Conservation (phyloP, 345 rosid genomes). For the Lepidium aucheri region DNA sequence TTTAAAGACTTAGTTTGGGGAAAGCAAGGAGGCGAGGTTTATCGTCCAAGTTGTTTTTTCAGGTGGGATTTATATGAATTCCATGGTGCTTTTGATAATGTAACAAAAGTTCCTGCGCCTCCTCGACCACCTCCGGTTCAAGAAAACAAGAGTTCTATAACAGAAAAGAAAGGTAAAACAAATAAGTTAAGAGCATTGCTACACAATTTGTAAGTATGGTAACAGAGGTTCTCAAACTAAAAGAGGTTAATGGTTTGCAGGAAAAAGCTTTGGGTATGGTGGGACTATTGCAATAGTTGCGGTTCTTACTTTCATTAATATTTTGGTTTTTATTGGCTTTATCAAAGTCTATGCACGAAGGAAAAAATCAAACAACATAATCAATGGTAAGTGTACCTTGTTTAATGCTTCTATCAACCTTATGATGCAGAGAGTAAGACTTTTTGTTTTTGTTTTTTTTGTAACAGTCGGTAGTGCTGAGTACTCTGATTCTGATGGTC, state of each 20-base stretch:
- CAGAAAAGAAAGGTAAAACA: neutral
- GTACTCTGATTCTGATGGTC: too few relatives aligned
- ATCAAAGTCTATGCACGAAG: neutral
- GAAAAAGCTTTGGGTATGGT: neutral
- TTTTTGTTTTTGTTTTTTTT: neutral
- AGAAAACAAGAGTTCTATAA: neutral
- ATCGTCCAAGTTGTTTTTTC: conserved; percentile 30
- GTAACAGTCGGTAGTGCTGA: neutral
- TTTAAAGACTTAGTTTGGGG: conserved; percentile 15
- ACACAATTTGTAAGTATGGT: neutral
- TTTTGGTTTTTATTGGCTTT: neutral
- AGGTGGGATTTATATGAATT: conserved; percentile 32
- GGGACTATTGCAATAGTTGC: neutral
- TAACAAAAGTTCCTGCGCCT: neutral
- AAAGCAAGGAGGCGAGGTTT: conserved; percentile 28
- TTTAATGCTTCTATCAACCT: neutral
- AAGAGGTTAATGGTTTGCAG: neutral
- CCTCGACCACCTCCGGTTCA: neutral
- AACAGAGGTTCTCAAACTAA: neutral
- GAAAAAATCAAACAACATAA: neutral
- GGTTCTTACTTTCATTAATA: neutral
- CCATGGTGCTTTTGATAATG: neutral
- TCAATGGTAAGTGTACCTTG: neutral
- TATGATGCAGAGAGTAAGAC: neutral
- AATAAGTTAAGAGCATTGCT: neutral